These are phyloP conservation scores for Lolium rigidum DNA, from an alignment of 176 grass and related monocot species.

Conservation along the genomic window DNA sequence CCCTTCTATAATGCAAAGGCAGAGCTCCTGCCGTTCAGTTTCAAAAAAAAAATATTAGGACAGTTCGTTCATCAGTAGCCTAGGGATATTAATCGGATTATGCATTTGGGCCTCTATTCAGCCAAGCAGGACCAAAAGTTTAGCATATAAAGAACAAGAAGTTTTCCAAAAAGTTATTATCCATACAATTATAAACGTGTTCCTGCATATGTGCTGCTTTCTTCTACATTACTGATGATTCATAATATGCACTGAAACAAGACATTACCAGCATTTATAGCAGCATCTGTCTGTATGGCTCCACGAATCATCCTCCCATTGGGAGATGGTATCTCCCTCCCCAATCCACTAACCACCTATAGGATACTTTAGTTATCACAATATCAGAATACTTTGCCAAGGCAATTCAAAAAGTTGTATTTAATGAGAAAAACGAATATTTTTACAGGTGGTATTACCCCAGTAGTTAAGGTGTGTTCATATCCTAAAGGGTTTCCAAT, in stretches of 20 bases:
- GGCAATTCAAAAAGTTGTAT: conserved; percentile 10
- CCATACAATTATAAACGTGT: neutral
- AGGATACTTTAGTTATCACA: conserved; percentile 38
- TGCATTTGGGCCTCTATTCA: conserved; percentile 27
- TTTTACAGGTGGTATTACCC: conserved; percentile 47
- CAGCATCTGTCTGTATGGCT: conserved; percentile 90
- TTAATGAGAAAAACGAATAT: neutral
- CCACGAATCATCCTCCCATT: conserved; percentile 71
- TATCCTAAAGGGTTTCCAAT: conserved; percentile 92
- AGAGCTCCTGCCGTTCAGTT: no score
- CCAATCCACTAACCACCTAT: conserved; percentile 78
- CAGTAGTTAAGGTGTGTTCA: conserved; percentile 84
- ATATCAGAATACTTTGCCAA: conserved; percentile 36
- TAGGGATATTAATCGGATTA: neutral
- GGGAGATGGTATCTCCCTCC: conserved; percentile 84
- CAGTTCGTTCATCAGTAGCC: neutral
- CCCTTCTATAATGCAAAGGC: no score
- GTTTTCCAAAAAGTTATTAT: neutral
- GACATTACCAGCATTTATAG: conserved; percentile 82
- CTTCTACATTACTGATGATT: neutral
- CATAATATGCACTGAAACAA: conserved; percentile 31
- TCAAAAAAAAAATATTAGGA: neutral
- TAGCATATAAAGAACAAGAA: neutral
- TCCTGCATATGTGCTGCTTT: neutral
- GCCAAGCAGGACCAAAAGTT: conserved; percentile 4